phyloP scores from a whole-genome alignment of 2,329 filamentous ascomycete genomes.

The Dichotomopilus funicola region DNA sequence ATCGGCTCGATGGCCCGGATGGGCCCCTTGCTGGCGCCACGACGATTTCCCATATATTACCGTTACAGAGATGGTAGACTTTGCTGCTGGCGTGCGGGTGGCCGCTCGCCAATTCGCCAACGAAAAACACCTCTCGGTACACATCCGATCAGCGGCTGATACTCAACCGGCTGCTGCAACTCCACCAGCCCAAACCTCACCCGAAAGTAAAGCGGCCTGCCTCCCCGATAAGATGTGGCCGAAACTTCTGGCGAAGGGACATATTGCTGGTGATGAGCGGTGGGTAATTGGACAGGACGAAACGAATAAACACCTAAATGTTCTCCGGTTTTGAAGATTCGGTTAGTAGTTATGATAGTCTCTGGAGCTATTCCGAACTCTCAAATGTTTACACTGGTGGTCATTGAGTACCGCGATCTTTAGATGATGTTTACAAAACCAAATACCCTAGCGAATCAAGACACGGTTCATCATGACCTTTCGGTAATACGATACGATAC shows the following conservation, averaged over 20 bases:
- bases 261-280: conserved; percentile 52
- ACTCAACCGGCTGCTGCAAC: conserved; percentile 23
- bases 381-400: too few relatives aligned
- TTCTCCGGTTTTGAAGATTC: conserved; percentile 42
- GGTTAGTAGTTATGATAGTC: too few relatives aligned
- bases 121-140: conserved; percentile 40
- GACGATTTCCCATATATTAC: conserved; percentile 47
- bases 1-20: conserved; percentile 15
- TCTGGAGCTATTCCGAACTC: too few relatives aligned
- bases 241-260: conserved; percentile 45
- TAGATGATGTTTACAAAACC: too few relatives aligned
- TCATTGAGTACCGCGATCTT: too few relatives aligned
- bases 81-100: conserved; percentile 38
- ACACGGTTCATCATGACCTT: too few relatives aligned
- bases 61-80: conserved; percentile 40
- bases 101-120: conserved; percentile 42
- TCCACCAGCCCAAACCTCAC: not conserved
- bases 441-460: too few relatives aligned
- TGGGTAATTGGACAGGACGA: conserved; percentile 56
- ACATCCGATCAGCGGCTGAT: conserved; percentile 35
- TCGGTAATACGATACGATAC: too few relatives aligned
- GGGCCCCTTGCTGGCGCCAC: conserved; percentile 48
- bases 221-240: conserved; percentile 40
- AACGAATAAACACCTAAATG: conserved; percentile 40
- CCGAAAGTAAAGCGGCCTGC: conserved; percentile 30